phyloP scores from a whole-genome alignment of 768 basidiomycete genomes.

The Tulasnella sp. region DNA sequence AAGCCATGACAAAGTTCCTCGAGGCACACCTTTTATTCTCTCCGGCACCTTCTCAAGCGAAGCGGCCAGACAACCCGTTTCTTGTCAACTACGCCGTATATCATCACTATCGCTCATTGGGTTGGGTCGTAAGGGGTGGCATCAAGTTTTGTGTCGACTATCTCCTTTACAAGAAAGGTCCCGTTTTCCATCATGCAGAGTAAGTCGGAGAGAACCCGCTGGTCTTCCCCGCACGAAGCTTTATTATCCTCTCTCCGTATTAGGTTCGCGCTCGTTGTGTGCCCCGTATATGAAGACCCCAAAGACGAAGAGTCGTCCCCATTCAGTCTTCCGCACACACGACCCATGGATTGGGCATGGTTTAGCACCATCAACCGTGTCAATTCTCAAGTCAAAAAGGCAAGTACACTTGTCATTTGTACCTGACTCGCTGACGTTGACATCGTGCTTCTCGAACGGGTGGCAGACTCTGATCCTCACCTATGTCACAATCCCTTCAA shows the following conservation, averaged over 20 bases:
- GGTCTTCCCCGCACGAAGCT: not conserved
- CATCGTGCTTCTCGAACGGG: not conserved
- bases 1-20: conserved; percentile 30
- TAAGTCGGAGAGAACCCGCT: conserved; percentile 31
- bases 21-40: conserved; percentile 21
- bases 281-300: conserved; percentile 81
- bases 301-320: conserved; percentile 54
- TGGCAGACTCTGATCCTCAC: conserved; percentile 73
- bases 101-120: conserved; percentile 90
- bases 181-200: conserved; percentile 94
- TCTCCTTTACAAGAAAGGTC: conserved; percentile 86
- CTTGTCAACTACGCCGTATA: conserved; percentile 80
- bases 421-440: not conserved
- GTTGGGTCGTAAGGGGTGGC: conserved; percentile 93
- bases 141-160: conserved; percentile 97
- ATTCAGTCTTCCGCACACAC: conserved; percentile 48
- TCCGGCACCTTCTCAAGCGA: conserved; percentile 26
- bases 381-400: conserved; percentile 95
- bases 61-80: conserved; percentile 76
- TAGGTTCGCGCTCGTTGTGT: conserved; percentile 84
- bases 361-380: conserved; percentile 94
- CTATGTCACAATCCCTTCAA: conserved; percentile 86
- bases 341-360: conserved; percentile 87
- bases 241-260: not conserved
- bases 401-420: conserved; percentile 24